Evolutionary conservation across 192 early-diverging fungal species (phyloP).

Genomic region (Obelidium mucronatum): DNA sequence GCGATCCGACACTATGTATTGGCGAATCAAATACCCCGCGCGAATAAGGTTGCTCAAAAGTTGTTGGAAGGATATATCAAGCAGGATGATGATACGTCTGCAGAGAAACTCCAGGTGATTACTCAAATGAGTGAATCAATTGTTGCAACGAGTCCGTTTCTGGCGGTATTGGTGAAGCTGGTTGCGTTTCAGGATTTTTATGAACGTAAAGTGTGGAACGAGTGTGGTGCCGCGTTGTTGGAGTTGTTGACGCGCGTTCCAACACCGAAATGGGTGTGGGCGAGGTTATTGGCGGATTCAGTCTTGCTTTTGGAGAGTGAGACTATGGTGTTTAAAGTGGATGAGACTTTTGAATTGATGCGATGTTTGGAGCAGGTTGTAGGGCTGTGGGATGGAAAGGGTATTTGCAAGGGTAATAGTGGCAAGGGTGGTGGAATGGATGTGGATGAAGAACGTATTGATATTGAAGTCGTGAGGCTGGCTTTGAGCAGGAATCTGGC

Average conservation of each 20-base stretch:
- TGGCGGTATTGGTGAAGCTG: not conserved
- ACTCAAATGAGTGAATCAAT: not conserved
- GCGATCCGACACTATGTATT: not conserved
- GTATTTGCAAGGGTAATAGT: constrained; percentile 16
- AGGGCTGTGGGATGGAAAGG: not conserved
- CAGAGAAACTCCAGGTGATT: not conserved
- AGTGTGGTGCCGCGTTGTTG: constrained; percentile 8
- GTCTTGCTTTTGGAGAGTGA: not conserved
- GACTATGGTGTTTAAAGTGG: not conserved
- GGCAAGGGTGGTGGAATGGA: not conserved
- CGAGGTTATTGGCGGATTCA: constrained; percentile 2
- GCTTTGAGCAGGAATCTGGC: constrained; percentile 30
- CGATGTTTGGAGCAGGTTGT: constrained; percentile 25
- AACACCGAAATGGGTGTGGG: constrained; percentile 13
- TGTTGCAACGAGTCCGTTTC: not conserved
- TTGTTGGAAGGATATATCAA: not conserved
- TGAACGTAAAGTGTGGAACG: not conserved
- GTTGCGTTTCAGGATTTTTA: not conserved
- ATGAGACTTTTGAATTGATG: constrained; percentile 29
- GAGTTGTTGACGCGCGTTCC: constrained; percentile 8
- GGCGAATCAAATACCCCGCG: not conserved
- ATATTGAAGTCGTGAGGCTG: constrained; percentile 8
- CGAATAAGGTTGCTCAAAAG: not conserved
- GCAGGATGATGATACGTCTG: not conserved
- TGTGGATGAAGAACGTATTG: too few relatives aligned